Percentiles rank a stretch among this genome's conserved stretches.
These are phyloP conservation scores for Quambalaria eucalypti DNA, from an alignment of 1,284 basidiomycete genomes.

Conservation along the genomic window DNA sequence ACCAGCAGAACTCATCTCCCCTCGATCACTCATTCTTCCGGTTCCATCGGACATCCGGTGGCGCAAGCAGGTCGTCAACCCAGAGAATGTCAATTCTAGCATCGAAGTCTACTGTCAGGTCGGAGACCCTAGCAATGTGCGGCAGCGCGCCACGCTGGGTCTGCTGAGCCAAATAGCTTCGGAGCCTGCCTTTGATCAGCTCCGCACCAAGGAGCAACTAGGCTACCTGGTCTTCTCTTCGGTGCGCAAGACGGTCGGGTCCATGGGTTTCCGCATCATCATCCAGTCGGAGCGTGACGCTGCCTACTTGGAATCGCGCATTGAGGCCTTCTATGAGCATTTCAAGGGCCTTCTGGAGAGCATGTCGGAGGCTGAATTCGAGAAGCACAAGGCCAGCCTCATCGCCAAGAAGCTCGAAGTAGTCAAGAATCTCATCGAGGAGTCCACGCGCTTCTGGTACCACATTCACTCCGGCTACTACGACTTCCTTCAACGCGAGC, in stretches of 20 bases:
- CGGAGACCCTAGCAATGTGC: conserved; percentile 32
- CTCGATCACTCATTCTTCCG: conserved; percentile 33
- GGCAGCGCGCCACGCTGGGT: conserved; percentile 28
- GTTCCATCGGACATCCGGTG: conserved; percentile 65
- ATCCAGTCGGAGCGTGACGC: conserved; percentile 83
- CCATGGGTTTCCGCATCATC: conserved; percentile 72
- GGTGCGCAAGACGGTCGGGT: conserved; percentile 48
- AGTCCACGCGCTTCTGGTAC: conserved; percentile 50
- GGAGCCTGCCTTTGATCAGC: conserved; percentile 84
- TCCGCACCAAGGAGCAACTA: conserved; percentile 93
- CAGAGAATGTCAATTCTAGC: conserved; percentile 73
- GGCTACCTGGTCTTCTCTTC: conserved; percentile 59
- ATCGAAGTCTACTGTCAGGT: conserved; percentile 47
- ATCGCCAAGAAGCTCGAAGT: conserved; percentile 42
- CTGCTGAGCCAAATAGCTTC: conserved; percentile 42
- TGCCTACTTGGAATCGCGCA: conserved; percentile 73
- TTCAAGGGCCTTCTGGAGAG: conserved; percentile 53
- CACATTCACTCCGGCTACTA: conserved; percentile 57
- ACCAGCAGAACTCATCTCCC: conserved; percentile 16
- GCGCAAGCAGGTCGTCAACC: conserved; percentile 66
- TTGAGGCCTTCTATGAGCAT: conserved; percentile 73
- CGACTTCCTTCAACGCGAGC: conserved; percentile 53
- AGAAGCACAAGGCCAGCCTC: conserved; percentile 30
- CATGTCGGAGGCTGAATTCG: conserved; percentile 36
- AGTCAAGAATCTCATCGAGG: conserved; percentile 42